Base-by-base conservation (phyloP, 495 filamentous ascomycete species). In the Penicillium chermesinum region DNA sequence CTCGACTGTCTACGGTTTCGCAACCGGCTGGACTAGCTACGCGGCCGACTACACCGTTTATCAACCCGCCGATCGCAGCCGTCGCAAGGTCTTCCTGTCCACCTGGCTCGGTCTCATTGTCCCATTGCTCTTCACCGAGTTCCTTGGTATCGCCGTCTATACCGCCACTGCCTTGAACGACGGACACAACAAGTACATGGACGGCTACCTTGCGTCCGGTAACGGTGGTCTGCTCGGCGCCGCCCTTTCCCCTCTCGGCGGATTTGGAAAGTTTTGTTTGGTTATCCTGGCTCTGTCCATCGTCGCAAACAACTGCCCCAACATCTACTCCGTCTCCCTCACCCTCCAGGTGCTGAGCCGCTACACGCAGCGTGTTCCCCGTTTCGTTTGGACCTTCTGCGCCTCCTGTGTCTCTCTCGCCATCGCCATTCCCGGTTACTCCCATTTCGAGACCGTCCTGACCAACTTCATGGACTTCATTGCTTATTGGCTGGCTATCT, bases 301-400 rank as follows among this genome's bases (percentile, higher is more conserved):
- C 60, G 79, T 91, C 53, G 85, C 86, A 47, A 91, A 86, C 72
- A 91, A 90, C 71, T 89, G 84, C 69, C 88, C 91, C n/a, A 89
- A 86, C 70, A 85, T 89, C 56, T 95, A 95, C 73, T 88, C 86
- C 32, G 81, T 93, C 36, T 79, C 79, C 2, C 75, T 94, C 18
- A 83, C 83, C 22, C 73, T 91, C 40, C 87, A 91, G 63, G 77
- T 89, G 9, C 62, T 94, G 22, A 78, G 77, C 15, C 75, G 75
- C 34, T 75, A 71, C 59, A 81, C 82, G 12, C 81, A 83, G 61
- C 72, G 71, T 36, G 79, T 94, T 4, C 88, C 88, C 14, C 82
- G 88, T 4, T 90, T 88, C 63, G 51, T 91, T 46, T 93, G 85
- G 86, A 84, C 82, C 0, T 72, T 85, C 45, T 49, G 88, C 21